Evolutionary conservation across 148 eudicot species (phyloP).

Genomic region (Camellia japonica): DNA sequence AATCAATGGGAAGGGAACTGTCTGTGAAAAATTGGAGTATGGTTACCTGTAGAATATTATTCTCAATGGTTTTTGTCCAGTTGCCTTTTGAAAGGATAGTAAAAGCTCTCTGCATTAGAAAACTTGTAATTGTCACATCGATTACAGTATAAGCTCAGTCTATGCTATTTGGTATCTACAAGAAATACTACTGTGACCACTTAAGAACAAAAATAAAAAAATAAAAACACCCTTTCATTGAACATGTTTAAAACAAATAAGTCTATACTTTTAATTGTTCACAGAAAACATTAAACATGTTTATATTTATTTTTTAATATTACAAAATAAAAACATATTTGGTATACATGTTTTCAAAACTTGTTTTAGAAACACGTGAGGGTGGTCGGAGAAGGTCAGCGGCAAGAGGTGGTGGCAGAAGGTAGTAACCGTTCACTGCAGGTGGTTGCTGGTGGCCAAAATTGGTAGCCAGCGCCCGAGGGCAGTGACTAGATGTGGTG

Average conservation of each 20-base stretch:
- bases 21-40: background rate
- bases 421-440: too few relatives aligned
- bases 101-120: conserved; percentile 63
- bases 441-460: too few relatives aligned
- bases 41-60: conserved; percentile 89
- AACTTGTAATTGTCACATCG: conserved; percentile 5
- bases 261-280: too few relatives aligned
- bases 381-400: too few relatives aligned
- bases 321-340: too few relatives aligned
- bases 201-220: background rate
- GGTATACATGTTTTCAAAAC: too few relatives aligned
- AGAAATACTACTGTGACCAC: background rate
- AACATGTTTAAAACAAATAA: background rate
- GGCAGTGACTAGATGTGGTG: too few relatives aligned
- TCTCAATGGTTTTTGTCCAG: conserved; percentile 67
- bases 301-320: too few relatives aligned
- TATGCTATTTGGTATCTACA: background rate
- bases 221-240: background rate
- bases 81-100: conserved; percentile 70
- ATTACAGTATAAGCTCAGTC: background rate
- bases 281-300: too few relatives aligned
- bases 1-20: background rate
- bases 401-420: too few relatives aligned
- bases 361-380: too few relatives aligned
- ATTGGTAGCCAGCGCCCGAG: too few relatives aligned